phyloP scores from a whole-genome alignment of 371 early-diverging fungal genomes.

The Gilbertella persicaria region DNA sequence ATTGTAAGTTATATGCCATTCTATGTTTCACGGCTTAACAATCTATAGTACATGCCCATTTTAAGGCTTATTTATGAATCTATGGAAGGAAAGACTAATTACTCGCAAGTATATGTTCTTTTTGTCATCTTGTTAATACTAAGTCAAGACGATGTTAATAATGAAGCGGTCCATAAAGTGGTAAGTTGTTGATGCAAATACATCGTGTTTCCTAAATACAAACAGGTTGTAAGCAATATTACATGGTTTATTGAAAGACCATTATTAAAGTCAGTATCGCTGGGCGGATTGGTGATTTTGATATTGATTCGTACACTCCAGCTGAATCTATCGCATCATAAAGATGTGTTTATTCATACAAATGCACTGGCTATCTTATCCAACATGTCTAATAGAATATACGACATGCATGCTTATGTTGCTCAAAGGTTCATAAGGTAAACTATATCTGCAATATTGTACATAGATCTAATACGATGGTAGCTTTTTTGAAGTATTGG shows the following conservation, averaged over 20 bases:
- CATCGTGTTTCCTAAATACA: background rate
- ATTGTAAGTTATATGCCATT: slow-evolving; percentile 42
- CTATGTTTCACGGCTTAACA: background rate
- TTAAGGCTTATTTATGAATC: slow-evolving; percentile 70
- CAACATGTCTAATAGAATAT: slow-evolving; percentile 65
- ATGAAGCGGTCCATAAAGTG: slow-evolving; percentile 73
- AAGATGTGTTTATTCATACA: slow-evolving; percentile 73
- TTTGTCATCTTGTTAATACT: slow-evolving; percentile 65
- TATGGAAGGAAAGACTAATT: slow-evolving; percentile 62
- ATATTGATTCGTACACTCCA: slow-evolving; percentile 71
- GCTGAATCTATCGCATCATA: slow-evolving; percentile 69
- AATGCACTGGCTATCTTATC: slow-evolving; percentile 66
- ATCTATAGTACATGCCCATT: slow-evolving; percentile 65
- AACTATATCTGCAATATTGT: background rate
- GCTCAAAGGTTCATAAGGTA: slow-evolving; percentile 75
- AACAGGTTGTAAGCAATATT: slow-evolving; percentile 57
- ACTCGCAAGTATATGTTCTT: slow-evolving; percentile 69
- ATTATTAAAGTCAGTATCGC: slow-evolving; percentile 62
- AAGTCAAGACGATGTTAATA: slow-evolving; percentile 75
- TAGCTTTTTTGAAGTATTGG: slow-evolving; percentile 69
- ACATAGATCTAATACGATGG: background rate
- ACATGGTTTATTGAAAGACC: slow-evolving; percentile 79
- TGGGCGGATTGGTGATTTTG: slow-evolving; percentile 66
- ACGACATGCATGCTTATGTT: slow-evolving; percentile 70
- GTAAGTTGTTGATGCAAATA: slow-evolving; percentile 37